Evolutionary conservation across 768 basidiomycete genomes (phyloP).

Genomic region (Chalciporus pseudorubinellus): DNA sequence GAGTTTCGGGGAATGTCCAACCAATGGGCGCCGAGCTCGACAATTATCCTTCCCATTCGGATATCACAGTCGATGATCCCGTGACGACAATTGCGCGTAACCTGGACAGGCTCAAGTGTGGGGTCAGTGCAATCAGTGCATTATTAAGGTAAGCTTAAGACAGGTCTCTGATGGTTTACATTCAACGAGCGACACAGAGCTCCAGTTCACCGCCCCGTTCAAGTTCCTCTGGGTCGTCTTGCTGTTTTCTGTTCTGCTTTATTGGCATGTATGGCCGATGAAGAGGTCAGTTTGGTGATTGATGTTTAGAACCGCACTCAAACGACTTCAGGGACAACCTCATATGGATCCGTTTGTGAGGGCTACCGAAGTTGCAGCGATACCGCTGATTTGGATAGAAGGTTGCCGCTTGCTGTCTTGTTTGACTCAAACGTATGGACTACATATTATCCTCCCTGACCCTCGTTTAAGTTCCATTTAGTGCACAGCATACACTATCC

Average conservation of each 20-base stretch:
- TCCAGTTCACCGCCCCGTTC: constrained; percentile 57
- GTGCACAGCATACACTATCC: constrained; percentile 52
- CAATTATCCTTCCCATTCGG: constrained; percentile 9
- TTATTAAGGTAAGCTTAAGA: constrained; percentile 48
- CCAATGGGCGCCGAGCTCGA: constrained; percentile 10
- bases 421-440: constrained; percentile 49
- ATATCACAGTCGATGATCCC: constrained; percentile 42
- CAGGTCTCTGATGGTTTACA: not conserved
- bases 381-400: constrained; percentile 48
- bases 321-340: constrained; percentile 40
- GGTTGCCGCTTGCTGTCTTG: constrained; percentile 51
- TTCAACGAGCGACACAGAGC: constrained; percentile 38
- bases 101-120: constrained; percentile 59
- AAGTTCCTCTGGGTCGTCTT: constrained; percentile 65
- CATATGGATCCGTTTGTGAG: constrained; percentile 51
- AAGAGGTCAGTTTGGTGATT: constrained; percentile 34
- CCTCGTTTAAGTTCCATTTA: constrained; percentile 26
- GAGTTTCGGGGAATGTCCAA: constrained; percentile 2
- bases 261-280: constrained; percentile 46
- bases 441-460: not conserved
- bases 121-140: constrained; percentile 47
- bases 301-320: constrained; percentile 5
- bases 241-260: constrained; percentile 52
- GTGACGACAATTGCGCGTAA: constrained; percentile 50
- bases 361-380: constrained; percentile 48